These are phyloP conservation scores for Tuber borchii DNA, from an alignment of 495 filamentous ascomycete genomes.

Conservation along the genomic window DNA sequence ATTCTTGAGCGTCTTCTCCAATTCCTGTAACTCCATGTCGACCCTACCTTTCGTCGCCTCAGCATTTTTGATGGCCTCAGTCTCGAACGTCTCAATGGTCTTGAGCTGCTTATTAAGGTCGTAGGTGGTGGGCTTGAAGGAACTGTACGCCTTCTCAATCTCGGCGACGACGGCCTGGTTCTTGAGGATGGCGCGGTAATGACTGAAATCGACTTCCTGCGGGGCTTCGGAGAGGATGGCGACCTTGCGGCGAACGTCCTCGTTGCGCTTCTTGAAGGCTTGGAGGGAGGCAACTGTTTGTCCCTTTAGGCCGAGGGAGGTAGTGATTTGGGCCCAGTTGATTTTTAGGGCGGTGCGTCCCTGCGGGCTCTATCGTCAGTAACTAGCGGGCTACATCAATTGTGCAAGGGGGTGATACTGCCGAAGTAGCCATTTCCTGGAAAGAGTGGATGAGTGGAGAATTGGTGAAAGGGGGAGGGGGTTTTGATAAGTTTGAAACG, in stretches of 20 bases:
- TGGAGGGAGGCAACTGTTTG: conserved; percentile 82
- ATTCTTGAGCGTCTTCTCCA: conserved; percentile 90
- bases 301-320: conserved; percentile 89
- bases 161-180: conserved; percentile 91
- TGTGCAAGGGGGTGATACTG: conserved; percentile 16
- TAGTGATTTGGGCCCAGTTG: conserved; percentile 90
- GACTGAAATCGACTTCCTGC: conserved; percentile 78
- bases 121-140: conserved; percentile 84
- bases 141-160: conserved; percentile 86
- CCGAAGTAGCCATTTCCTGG: conserved; percentile 30
- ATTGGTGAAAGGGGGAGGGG: conserved; percentile 2
- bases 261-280: conserved; percentile 99
- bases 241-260: conserved; percentile 92
- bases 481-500: background rate
- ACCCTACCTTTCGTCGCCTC: conserved; percentile 92
- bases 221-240: conserved; percentile 68
- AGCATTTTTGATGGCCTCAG: conserved; percentile 91
- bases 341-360: conserved; percentile 97
- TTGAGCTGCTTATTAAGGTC: conserved; percentile 87
- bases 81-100: conserved; percentile 96
- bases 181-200: conserved; percentile 87
- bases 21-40: conserved; percentile 81
- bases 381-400: conserved; percentile 1
- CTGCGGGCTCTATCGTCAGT: conserved; percentile 49
- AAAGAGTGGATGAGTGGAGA: conserved; percentile 14